Evolutionary conservation across 768 basidiomycete species (phyloP), one percentile per base, ranked within the genome.

Genomic region (Lentinula lateritia): DNA sequence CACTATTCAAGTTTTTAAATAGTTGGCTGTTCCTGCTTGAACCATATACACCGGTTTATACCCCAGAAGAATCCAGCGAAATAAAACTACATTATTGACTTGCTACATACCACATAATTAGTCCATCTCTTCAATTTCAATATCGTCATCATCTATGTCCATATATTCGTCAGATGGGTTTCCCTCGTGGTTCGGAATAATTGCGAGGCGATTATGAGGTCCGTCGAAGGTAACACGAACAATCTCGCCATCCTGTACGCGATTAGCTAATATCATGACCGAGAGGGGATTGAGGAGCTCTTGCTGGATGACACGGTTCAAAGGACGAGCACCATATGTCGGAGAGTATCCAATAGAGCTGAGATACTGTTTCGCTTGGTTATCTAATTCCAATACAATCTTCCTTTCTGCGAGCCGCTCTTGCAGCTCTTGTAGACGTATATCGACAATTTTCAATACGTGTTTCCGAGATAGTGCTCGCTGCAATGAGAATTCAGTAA

Each of bases 271-370:
- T 46, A 98, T 80, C 79, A 90, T 81, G 60, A 89, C 77, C 15
- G 93, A 92, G 41, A 98, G 76, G 12, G 95, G 96, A 71, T 97
- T 95, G 68, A 98, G 81, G 39, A 99, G 80, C 68, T 98, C 93
- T 67, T 83, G 88, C 74, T 97, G 95, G 66, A 99, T 95, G 4
- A 91, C 84, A 38, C 95, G 84, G 70, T 93, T 92, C 64, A 98
- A 82, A 1, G 96, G 97, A 45, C 96, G 86, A 60, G 95, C 96
- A 65, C 96, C 95, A 69, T 96, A 97, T 18, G 80, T 76, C 1
- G 93, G 78, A 52, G 90, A 90, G 73, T 92, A 94, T 0, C 91
- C 92, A 52, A 85, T 78, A 18, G 88, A 87, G 63, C 82, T 81
- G 35, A 95, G 82, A 69, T 87, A 93, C 59, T 83, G 78, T 74